Base-by-base conservation (phyloP, 768 basidiomycete species). In the Daedalea quercina region DNA sequence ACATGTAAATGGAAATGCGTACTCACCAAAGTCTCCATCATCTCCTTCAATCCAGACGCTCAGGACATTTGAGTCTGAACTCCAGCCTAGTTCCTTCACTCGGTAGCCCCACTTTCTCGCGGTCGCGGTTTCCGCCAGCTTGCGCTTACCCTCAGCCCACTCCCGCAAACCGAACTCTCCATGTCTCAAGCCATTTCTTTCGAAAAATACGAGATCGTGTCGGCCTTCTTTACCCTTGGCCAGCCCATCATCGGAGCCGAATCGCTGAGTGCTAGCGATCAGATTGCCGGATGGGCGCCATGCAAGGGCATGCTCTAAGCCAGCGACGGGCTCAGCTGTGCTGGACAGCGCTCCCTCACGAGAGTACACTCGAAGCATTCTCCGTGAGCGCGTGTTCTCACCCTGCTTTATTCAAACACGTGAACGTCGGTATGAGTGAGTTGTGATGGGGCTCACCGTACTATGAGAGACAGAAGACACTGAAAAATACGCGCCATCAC, bases 231-330 rank as follows among this genome's bases (percentile, higher is more conserved):
- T 81, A 8, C 82, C 87, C 23, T 74, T 55, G 3, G 57, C 60
- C 15, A 61, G 47, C 1, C 60, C 60, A 33, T 31, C 26, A 1
- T 20, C 28, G 44, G 80, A 81, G 0, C 93, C 91, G 58, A 89
- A 92, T 47, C 90, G 72, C 64, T 96, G 91, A 0, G 87, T 84
- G 11, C 79, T 73, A 1, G 82, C 89, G 51, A 99, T 88, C 37
- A 97, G 67, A 62, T 89, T 86, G 1, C 96, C 95, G 3, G 84
- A 85, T 1, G 95, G 94, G 50, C 89, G 77, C 96, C 96, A 99
- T 0, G 81, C 76, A 31, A 91, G 65, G 0, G 76, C 62, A 52
- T 89, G 85, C 60, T 96, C 94, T 9, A 98, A 72, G 4, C 94
- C 94, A 0, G 85, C 73, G 9, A 94, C 79, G 3, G 79, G 75